These are phyloP conservation scores for Panus rudis DNA, from an alignment of 768 basidiomycete genomes.

Conservation along the genomic window DNA sequence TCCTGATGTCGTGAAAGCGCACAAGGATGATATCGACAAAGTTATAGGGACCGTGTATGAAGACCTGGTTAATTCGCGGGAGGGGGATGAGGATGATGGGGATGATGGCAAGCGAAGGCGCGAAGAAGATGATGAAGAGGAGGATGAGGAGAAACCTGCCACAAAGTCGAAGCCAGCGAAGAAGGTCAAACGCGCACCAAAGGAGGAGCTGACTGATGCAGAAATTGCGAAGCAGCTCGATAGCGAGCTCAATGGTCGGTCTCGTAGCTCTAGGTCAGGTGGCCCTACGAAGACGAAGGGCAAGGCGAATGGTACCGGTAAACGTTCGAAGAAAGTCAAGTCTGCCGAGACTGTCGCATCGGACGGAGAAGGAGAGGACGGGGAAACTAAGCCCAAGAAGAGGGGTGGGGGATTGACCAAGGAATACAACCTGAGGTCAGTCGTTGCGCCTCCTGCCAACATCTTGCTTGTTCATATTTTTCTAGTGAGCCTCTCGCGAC, in stretches of 20 bases:
- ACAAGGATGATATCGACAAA: slow-evolving; percentile 62
- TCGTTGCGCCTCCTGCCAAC: slow-evolving; percentile 3
- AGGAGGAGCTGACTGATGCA: slow-evolving; percentile 29
- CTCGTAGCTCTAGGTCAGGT: slow-evolving; percentile 23
- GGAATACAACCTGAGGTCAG: slow-evolving; percentile 66
- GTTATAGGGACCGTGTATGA: slow-evolving; percentile 65
- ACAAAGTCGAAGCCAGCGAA: slow-evolving; percentile 11
- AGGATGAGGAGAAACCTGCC: slow-evolving; percentile 18
- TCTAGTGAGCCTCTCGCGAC: slow-evolving; percentile 65
- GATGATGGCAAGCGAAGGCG: slow-evolving; percentile 16
- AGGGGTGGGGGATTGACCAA: slow-evolving; percentile 74
- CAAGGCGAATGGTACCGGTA: slow-evolving; percentile 24
- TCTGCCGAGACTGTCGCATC: slow-evolving; percentile 27
- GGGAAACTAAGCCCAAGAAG: slow-evolving; percentile 34
- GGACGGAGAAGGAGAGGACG: slow-evolving; percentile 27
- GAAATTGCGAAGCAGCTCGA: slow-evolving; percentile 38
- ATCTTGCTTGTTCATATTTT: slow-evolving; percentile 5
- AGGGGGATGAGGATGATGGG: slow-evolving; percentile 14
- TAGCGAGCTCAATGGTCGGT: slow-evolving; percentile 34
- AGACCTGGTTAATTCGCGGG: slow-evolving; percentile 36
- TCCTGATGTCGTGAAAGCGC: slow-evolving; percentile 51
- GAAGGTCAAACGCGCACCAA: slow-evolving; percentile 17
- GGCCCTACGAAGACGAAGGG: slow-evolving; percentile 14
- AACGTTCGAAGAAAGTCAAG: slow-evolving; percentile 23
- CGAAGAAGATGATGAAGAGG: slow-evolving; percentile 16